Conservation (phyloP, 768 basidiomycete species). For the Hygrocybe punicea region DNA sequence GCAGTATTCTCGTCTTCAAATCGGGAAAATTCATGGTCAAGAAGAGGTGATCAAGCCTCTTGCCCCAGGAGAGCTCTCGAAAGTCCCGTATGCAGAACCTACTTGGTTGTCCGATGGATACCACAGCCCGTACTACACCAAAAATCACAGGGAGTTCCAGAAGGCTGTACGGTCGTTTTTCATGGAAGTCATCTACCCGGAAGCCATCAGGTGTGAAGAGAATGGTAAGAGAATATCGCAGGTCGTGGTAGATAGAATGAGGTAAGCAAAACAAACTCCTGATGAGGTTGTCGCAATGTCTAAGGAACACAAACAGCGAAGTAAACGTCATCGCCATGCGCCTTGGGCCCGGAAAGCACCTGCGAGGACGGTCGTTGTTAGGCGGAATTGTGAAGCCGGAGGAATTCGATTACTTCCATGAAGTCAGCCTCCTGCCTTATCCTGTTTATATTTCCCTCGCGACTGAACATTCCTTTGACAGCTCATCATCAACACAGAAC, state of each 20-base stretch:
- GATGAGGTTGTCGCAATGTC: neutral
- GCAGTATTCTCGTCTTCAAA: slow-evolving; percentile 66
- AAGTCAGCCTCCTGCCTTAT: slow-evolving; percentile 41
- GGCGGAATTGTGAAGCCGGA: slow-evolving; percentile 74
- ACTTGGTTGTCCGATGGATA: slow-evolving; percentile 71
- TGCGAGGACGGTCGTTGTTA: slow-evolving; percentile 72
- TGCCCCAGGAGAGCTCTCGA: slow-evolving; percentile 60
- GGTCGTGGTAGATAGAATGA: slow-evolving; percentile 79
- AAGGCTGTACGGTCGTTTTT: slow-evolving; percentile 72
- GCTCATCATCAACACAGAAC: slow-evolving; percentile 78
- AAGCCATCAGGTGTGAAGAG: slow-evolving; percentile 77
- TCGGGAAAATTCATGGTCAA: slow-evolving; percentile 60
- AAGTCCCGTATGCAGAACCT: slow-evolving; percentile 83
- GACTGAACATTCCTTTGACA: slow-evolving; percentile 21
- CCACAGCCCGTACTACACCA: slow-evolving; percentile 74
- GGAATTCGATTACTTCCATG: slow-evolving; percentile 94
- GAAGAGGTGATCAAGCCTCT: slow-evolving; percentile 52
- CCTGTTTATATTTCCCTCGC: neutral
- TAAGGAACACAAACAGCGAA: slow-evolving; percentile 44
- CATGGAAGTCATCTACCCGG: slow-evolving; percentile 67
- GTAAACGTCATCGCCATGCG: slow-evolving; percentile 84
- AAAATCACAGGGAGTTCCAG: slow-evolving; percentile 72
- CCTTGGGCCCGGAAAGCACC: slow-evolving; percentile 84
- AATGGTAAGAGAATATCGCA: slow-evolving; percentile 84
- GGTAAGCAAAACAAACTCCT: slow-evolving; percentile 45